Percentiles rank a stretch among this genome's conserved stretches.
These are phyloP conservation scores for Tetrapisispora namnaoensis DNA, from an alignment of 805 yeast genomes.

Conservation along the genomic window DNA sequence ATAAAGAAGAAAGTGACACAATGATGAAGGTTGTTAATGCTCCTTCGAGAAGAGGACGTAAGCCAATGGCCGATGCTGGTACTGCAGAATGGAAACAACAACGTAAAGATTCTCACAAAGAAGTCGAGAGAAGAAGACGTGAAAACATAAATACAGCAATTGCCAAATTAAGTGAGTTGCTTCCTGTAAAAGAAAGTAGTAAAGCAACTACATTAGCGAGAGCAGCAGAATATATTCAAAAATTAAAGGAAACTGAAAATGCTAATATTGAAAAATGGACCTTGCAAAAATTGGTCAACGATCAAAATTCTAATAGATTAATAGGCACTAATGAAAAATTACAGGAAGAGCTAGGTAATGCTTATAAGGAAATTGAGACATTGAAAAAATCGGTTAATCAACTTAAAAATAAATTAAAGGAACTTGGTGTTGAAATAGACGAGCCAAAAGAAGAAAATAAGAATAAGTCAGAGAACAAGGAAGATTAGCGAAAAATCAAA, in stretches of 20 bases:
- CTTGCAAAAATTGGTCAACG: conserved; percentile 80
- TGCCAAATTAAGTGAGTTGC: conserved; percentile 60
- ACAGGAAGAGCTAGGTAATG: conserved; percentile 79
- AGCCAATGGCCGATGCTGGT: conserved; percentile 21
- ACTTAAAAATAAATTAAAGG: not conserved
- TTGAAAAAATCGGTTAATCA: conserved; percentile 43
- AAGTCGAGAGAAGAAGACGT: conserved; percentile 87
- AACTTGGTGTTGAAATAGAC: not conserved
- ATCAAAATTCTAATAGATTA: conserved; percentile 82
- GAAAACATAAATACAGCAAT: conserved; percentile 85
- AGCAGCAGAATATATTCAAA: conserved; percentile 83
- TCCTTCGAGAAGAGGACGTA: conserved; percentile 19
- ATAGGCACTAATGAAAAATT: conserved; percentile 78
- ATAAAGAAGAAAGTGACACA: conserved; percentile 7
- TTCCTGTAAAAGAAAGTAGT: conserved; percentile 71
- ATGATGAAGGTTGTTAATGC: conserved; percentile 2
- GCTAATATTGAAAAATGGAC: conserved; percentile 92
- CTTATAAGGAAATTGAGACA: conserved; percentile 83
- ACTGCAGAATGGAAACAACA: conserved; percentile 32
- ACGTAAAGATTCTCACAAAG: conserved; percentile 87
- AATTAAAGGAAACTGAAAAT: conserved; percentile 82
- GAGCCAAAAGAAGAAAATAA: not conserved
- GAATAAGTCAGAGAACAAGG: not conserved
- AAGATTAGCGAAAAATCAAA: not conserved
- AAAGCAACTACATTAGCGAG: conserved; percentile 83